These are phyloP conservation scores for Boletus mariae DNA, from an alignment of 1,284 basidiomycete species.

Conservation along the genomic window DNA sequence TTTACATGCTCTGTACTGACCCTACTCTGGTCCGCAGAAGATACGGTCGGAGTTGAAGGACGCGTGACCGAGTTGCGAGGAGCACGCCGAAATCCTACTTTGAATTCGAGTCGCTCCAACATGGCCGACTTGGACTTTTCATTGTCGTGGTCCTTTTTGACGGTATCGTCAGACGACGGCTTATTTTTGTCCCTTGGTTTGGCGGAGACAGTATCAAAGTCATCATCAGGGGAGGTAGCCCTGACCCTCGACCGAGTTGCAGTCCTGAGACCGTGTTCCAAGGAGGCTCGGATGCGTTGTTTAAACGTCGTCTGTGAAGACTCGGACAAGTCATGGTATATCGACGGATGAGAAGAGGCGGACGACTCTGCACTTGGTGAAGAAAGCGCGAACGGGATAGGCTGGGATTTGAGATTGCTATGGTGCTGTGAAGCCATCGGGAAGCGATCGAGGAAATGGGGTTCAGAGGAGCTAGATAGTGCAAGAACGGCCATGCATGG, in stretches of 20 bases:
- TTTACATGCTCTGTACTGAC: slow-evolving; percentile 35
- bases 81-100: slow-evolving; percentile 51
- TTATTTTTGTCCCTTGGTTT: slow-evolving; percentile 46
- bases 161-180: slow-evolving; percentile 32
- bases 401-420: slow-evolving; percentile 33
- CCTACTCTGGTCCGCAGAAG: slow-evolving; percentile 28
- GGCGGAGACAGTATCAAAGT: slow-evolving; percentile 40
- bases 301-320: slow-evolving; percentile 51
- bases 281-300: slow-evolving; percentile 56
- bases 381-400: slow-evolving; percentile 38
- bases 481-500: slow-evolving; percentile 50
- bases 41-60: slow-evolving; percentile 39
- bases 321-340: slow-evolving; percentile 33
- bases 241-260: slow-evolving; percentile 51
- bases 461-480: slow-evolving; percentile 37
- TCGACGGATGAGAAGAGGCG: slow-evolving; percentile 22
- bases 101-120: slow-evolving; percentile 43
- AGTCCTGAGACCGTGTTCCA: slow-evolving; percentile 62
- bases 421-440: slow-evolving; percentile 47
- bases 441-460: slow-evolving; percentile 44
- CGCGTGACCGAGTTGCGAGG: slow-evolving; percentile 43
- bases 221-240: slow-evolving; percentile 22
- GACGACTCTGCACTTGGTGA: slow-evolving; percentile 41
- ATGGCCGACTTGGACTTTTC: slow-evolving; percentile 37
- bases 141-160: slow-evolving; percentile 25